Evolutionary conservation across 202 grass and related monocot genomes (phyloP).

Genomic region (Cymbopogon flexuosus): DNA sequence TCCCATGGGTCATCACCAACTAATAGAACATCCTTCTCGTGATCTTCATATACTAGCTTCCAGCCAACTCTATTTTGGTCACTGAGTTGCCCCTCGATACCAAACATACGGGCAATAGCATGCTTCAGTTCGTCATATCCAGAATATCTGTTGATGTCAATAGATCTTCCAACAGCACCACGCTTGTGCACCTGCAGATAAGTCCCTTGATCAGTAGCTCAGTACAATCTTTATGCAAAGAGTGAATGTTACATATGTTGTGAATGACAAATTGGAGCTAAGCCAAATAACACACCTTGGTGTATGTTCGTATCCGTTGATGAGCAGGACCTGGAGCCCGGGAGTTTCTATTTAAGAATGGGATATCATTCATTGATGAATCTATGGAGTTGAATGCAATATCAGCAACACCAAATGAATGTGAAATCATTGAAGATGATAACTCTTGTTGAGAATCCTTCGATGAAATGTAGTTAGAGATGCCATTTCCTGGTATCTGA

Average conservation of each 20-base stretch:
- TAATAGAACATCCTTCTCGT: conserved; percentile 82
- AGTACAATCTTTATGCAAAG: conserved; percentile 1
- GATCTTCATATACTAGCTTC: conserved; percentile 85
- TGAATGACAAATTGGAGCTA: conserved; percentile 1
- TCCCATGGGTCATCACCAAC: conserved; percentile 91
- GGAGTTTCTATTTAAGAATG: conserved; percentile 60
- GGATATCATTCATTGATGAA: conserved; percentile 55
- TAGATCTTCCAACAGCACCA: conserved; percentile 76
- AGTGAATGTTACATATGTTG: neutral
- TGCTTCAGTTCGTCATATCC: conserved; percentile 69
- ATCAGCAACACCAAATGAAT: conserved; percentile 71
- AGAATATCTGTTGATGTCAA: conserved; percentile 76
- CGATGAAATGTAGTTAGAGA: conserved; percentile 47
- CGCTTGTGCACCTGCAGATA: conserved; percentile 73
- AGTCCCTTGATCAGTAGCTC: neutral
- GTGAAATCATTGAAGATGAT: conserved; percentile 71
- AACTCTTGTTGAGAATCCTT: conserved; percentile 79
- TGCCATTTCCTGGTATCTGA: conserved; percentile 53
- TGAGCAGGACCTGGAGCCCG: conserved; percentile 45
- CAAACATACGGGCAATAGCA: conserved; percentile 74
- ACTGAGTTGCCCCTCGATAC: conserved; percentile 75
- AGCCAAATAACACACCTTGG: conserved; percentile 59
- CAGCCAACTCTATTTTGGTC: conserved; percentile 70
- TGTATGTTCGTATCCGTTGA: conserved; percentile 83
- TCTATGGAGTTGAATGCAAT: conserved; percentile 79